Evolutionary conservation across 176 grass and related monocot genomes (phyloP).

Genomic region (Aegilops bicornis): DNA sequence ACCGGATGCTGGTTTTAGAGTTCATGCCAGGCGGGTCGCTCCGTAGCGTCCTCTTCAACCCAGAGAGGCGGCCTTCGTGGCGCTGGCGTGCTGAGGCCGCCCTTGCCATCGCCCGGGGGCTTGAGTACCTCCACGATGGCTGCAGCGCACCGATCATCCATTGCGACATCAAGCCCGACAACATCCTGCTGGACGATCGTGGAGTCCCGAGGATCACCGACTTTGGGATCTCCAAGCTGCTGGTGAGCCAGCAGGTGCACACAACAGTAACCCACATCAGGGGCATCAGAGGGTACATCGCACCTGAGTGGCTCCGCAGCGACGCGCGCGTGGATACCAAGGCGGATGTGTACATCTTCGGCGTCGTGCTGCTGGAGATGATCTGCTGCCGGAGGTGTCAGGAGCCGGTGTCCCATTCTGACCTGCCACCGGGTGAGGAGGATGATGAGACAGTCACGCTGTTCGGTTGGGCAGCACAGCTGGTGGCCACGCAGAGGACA

Average conservation of each 20-base stretch:
- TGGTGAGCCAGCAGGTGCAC: background rate
- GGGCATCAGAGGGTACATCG: background rate
- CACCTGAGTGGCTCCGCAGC: constrained; percentile 4
- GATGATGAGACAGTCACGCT: background rate
- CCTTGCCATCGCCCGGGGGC: background rate
- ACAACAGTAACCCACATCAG: background rate
- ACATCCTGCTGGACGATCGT: background rate
- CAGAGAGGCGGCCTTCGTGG: background rate
- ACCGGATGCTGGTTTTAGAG: constrained; percentile 41
- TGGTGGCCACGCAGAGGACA: background rate
- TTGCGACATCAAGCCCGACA: constrained; percentile 32
- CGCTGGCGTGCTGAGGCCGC: background rate
- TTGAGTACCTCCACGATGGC: constrained; percentile 31
- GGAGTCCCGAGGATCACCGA: background rate
- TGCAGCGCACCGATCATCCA: constrained; percentile 21
- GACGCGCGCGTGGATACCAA: background rate
- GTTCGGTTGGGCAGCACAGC: constrained; percentile 30
- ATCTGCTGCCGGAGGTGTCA: constrained; percentile 20
- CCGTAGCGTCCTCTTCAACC: background rate
- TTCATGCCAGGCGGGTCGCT: constrained; percentile 33
- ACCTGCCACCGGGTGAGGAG: too few relatives aligned
- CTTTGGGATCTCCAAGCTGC: constrained; percentile 20
- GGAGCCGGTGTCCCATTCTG: background rate
- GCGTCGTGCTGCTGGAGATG: constrained; percentile 71
- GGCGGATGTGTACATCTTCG: constrained; percentile 72